These are phyloP conservation scores for Senna tora DNA, from an alignment of 306 rosid species.

Conservation along the genomic window DNA sequence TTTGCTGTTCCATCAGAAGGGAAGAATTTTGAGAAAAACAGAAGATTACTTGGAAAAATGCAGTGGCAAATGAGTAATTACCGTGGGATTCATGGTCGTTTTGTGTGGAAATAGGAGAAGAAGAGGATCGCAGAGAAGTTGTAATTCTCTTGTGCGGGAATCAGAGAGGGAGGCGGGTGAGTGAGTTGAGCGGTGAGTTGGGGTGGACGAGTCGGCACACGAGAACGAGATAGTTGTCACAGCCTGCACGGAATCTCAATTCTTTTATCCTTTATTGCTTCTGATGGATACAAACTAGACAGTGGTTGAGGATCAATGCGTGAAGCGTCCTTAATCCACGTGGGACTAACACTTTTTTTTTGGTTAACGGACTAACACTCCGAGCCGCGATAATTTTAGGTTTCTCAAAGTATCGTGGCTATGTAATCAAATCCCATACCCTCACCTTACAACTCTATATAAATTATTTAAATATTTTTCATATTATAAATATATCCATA, in stretches of 20 bases:
- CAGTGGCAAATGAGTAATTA: slow-evolving; percentile 22
- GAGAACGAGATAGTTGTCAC: background rate
- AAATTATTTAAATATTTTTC: too few species aligned
- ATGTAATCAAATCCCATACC: too few species aligned
- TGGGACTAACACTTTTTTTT: background rate
- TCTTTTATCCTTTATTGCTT: background rate
- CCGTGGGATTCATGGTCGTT: slow-evolving; percentile 4
- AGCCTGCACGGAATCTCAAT: background rate
- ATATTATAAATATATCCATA: too few species aligned
- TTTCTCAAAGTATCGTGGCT: too few species aligned
- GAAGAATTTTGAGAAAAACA: background rate
- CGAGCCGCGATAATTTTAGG: too few species aligned
- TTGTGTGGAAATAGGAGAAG: background rate
- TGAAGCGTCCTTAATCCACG: background rate
- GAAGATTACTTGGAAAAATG: background rate
- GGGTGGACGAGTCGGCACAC: background rate
- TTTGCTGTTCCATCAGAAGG: slow-evolving; percentile 70
- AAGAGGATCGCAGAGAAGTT: background rate
- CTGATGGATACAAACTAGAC: background rate
- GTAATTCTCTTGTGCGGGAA: background rate
- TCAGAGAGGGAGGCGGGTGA: background rate
- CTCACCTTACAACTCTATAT: too few species aligned
- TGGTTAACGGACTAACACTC: too few species aligned
- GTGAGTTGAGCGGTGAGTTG: background rate
- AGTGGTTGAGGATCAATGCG: background rate